These are phyloP conservation scores for Butyriboletus loyo DNA, from an alignment of 768 basidiomycete species.

Conservation along the genomic window DNA sequence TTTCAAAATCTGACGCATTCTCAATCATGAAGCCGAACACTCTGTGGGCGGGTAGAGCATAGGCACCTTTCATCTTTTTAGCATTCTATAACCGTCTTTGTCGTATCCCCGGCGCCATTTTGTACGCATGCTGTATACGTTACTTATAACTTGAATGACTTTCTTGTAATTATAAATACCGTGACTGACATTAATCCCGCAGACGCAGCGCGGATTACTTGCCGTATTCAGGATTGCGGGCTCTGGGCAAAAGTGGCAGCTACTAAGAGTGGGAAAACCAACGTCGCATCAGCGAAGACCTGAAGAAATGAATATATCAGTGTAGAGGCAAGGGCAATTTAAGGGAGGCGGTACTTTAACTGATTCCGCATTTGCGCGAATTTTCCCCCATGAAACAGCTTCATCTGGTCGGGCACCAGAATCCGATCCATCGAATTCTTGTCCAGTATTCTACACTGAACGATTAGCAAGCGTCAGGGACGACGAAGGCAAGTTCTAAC, in stretches of 20 bases:
- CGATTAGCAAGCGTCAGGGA: background rate
- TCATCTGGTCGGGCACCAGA: constrained; percentile 97
- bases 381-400: constrained; percentile 98
- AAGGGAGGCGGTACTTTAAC: constrained; percentile 57
- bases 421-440: constrained; percentile 99
- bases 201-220: background rate
- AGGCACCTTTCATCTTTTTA: background rate
- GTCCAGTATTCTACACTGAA: constrained; percentile 79
- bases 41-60: constrained; percentile 13
- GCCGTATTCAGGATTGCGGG: constrained; percentile 1
- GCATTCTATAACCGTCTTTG: constrained; percentile 1
- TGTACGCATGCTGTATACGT: constrained; percentile 6
- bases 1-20: constrained; percentile 12
- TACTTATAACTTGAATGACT: constrained; percentile 12
- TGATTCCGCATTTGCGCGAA: constrained; percentile 77
- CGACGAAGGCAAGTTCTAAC: constrained; percentile 39
- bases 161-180: background rate
- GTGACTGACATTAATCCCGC: background rate
- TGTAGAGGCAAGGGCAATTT: background rate
- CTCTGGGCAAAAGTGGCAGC: constrained; percentile 86
- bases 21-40: constrained; percentile 23
- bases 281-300: constrained; percentile 94
- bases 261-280: constrained; percentile 93
- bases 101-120: background rate
- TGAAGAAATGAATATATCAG: constrained; percentile 17